phyloP scores from a whole-genome alignment of 208 protist species.

The Acanthamoeba lenticulata region DNA sequence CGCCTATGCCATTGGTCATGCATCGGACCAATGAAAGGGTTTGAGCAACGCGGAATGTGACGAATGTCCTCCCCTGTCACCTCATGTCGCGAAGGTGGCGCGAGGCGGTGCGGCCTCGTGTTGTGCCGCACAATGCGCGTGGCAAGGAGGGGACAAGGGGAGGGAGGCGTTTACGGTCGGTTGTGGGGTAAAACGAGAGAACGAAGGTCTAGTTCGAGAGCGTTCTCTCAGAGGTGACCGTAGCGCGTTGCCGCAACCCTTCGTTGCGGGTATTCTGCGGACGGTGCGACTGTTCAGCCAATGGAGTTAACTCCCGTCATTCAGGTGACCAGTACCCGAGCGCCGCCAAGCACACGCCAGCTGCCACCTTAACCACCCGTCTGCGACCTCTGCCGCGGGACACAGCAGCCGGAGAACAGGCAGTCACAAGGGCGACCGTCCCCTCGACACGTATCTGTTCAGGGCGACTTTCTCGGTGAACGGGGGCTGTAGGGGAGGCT shows the following conservation, averaged over 20 bases:
- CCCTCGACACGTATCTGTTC: not conserved
- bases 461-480: not conserved
- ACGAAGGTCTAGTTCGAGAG: not conserved
- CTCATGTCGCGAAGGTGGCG: too few relatives aligned
- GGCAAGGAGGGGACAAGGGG: too few relatives aligned
- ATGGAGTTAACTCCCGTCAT: not conserved
- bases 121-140: too few relatives aligned
- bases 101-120: too few relatives aligned
- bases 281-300: not conserved
- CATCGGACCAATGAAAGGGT: not conserved
- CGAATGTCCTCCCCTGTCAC: too few relatives aligned
- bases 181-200: not conserved
- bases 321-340: not conserved
- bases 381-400: not conserved
- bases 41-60: conserved; percentile 1
- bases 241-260: not conserved
- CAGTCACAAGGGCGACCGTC: too few relatives aligned
- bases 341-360: not conserved
- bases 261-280: not conserved
- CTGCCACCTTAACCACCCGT: not conserved
- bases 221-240: too few relatives aligned
- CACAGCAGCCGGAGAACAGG: too few relatives aligned
- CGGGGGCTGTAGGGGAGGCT: not conserved
- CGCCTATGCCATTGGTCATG: not conserved
- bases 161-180: too few relatives aligned